These are phyloP conservation scores for Graphiopsis chlorocephala DNA, from an alignment of 2,329 filamentous ascomycete species.

Conservation along the genomic window DNA sequence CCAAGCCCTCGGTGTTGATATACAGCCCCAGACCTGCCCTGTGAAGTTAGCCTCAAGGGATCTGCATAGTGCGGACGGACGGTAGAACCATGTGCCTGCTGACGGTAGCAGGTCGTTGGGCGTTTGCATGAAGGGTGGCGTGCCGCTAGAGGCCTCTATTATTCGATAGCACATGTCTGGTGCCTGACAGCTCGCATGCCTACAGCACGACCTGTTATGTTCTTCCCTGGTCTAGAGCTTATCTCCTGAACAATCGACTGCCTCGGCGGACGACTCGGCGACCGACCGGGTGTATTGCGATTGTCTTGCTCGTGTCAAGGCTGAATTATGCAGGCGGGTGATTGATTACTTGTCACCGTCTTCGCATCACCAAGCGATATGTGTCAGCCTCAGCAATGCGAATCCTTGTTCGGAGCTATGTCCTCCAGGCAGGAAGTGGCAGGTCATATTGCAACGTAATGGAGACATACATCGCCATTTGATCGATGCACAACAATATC, in stretches of 20 bases:
- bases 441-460: background rate
- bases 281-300: background rate
- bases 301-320: background rate
- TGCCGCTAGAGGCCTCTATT: background rate
- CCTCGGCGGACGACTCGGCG: background rate
- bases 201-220: background rate
- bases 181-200: background rate
- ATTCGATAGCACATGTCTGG: conserved; percentile 10
- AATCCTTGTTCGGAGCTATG: background rate
- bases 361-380: background rate
- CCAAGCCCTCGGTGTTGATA: conserved; percentile 12
- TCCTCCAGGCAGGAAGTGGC: background rate
- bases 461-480: background rate
- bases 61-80: background rate
- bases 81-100: background rate
- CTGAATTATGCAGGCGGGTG: background rate
- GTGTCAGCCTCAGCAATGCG: background rate
- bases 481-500: background rate
- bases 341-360: background rate
- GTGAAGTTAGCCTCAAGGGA: background rate
- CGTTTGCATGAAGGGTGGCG: conserved; percentile 9
- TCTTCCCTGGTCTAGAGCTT: background rate
- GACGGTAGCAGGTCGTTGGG: background rate
- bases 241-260: background rate
- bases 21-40: conserved; percentile 6